Evolutionary conservation across 2,329 filamentous ascomycete genomes (phyloP).

Genomic region (Paraconiothyrium brasiliense): DNA sequence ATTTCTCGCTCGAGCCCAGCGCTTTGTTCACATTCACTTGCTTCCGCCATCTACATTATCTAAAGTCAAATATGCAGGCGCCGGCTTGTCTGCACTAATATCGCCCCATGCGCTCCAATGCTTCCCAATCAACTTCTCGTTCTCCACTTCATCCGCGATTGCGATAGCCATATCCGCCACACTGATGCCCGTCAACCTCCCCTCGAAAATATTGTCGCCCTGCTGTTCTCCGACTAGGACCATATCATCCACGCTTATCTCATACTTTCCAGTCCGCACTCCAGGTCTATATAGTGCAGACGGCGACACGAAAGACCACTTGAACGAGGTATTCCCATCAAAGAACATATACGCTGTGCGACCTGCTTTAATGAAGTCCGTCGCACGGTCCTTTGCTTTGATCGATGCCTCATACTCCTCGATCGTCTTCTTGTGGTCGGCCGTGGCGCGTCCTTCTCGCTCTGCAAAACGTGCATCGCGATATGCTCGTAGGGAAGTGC

Average conservation of each 20-base stretch:
- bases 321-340: constrained; percentile 44
- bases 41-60: constrained; percentile 31
- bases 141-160: constrained; percentile 47
- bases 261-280: constrained; percentile 43
- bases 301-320: constrained; percentile 47
- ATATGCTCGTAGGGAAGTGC: constrained; percentile 36
- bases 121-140: constrained; percentile 36
- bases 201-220: constrained; percentile 39
- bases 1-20: not conserved
- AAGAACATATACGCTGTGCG: constrained; percentile 50
- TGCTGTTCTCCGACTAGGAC: constrained; percentile 35
- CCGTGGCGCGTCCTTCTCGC: constrained; percentile 24
- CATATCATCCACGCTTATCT: constrained; percentile 45
- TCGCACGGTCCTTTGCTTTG: constrained; percentile 34
- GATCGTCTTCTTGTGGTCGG: constrained; percentile 27
- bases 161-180: constrained; percentile 47
- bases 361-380: constrained; percentile 45
- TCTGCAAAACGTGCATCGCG: constrained; percentile 38
- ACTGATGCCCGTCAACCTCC: constrained; percentile 43
- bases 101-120: constrained; percentile 47
- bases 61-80: constrained; percentile 36
- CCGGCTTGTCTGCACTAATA: constrained; percentile 40
- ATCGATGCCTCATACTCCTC: constrained; percentile 36
- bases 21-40: not conserved
- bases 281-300: constrained; percentile 46